Base-by-base conservation (phyloP, 1,139 yeast species). In the Wickerhamiella infanticola region DNA sequence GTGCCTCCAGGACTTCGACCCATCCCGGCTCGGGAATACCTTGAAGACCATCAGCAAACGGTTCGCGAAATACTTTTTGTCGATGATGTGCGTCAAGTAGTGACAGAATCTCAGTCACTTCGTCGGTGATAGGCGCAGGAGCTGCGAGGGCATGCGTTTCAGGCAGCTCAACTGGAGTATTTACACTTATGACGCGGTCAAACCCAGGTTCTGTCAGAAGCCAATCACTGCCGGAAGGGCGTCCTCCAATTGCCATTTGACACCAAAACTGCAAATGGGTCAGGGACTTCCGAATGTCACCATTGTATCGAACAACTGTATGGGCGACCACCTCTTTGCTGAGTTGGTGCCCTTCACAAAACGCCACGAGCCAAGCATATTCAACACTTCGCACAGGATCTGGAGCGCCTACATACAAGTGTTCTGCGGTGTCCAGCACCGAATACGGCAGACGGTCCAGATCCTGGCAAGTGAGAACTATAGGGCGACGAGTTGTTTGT, bases 381-480 rank as follows among this genome's bases (percentile, higher is more conserved):
- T 54, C 47, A 63, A 53, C 33, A 58, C 59, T 39, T 49, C 55
- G 13, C 42, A 46, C 39, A 45, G 37, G 35, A 3, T 51, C 47
- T 3, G 63, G 61, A 13, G 54, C 59, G 4, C 56, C 48, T 6
- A 65, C 58, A 11, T 61, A 56, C 47, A 58, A 68, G 41, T 56
- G 65, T 45, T 77, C 63, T 7, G 66, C 55, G 40, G 73, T 74
- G 13, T 37, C 41, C 9, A 25, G 25, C 3, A 39, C 26, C 25
- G 35, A 29, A 24, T 27, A 27, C n/a, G 41, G 41, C 11, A 85
- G 64, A 37, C 63, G 68, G 5, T 66, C 58, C 2, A 71, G 51
- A 51, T 78, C 79, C 13, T 71, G 69, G 55, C 95, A 85, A 0
- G 94, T 84, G 27, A 90, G 57, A 1, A 88, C 72, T 1, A 90